Base-by-base conservation (phyloP, 169 alveolate genomes). In the Cyclospora cayetanensis region DNA sequence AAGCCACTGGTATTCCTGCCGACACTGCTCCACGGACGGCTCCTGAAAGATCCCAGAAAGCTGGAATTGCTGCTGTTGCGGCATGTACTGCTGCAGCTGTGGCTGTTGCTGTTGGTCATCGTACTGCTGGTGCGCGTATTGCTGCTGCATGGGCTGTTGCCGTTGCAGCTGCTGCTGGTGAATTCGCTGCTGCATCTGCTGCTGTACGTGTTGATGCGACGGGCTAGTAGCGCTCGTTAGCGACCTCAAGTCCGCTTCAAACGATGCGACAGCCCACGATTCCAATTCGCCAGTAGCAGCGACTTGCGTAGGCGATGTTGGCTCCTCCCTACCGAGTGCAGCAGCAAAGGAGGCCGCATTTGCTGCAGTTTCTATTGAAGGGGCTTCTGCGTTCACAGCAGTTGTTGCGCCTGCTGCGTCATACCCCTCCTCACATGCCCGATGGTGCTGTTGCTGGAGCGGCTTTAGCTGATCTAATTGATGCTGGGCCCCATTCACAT, bases 181-280 rank as follows among this genome's bases (percentile, higher is more conserved):
- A 9, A 11, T 34, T 20, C 22, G 74, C 31, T 52, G 89, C 29
- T 52, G 89, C 39, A 18, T 34, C 41, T 20, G 31, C 55, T 79
- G 89, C 89, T 79, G 89, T 29, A 18, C 50, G 41, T 39, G 22
- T 12, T 52, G 72, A 68, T 79, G 89, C 42, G 31, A 22, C 31
- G 87, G 41, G n/a, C n/a, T 34, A 27, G 22, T 9, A 39, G 66
- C 89, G 37, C 74, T 4, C 31, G 34, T 34, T n/a, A 52, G 37
- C 52, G 89, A 43, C 5, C 74, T 50, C 27, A 52, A 5, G n/a
- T 43, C 89, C 12, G 88, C 88, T 27, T 46, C 88, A 43, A 50
- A 77, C 50, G 72, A 77, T 3, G 89, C 72, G 31, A 43, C 89
- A 15, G 89, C 89, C 34, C 34, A 37, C 35, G 89, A 43, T 50